Conservation (phyloP, 1,139 yeast species). For the Casaregolazyma suthepensis region DNA sequence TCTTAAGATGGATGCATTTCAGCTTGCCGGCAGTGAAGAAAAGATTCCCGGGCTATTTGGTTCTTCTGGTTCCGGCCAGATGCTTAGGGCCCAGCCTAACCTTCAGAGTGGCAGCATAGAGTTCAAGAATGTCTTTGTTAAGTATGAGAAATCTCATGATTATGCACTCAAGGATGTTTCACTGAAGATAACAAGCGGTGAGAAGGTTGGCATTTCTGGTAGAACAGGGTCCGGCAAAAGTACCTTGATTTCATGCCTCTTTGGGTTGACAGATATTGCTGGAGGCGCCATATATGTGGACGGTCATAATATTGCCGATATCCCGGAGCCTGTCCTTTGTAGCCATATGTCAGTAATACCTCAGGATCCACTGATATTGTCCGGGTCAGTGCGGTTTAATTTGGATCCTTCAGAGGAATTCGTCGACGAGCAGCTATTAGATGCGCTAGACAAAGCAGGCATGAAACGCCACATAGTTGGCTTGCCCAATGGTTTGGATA, state of each 20-base stretch:
- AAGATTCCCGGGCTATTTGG: not conserved
- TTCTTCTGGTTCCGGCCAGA: constrained; percentile 21
- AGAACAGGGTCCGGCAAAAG: constrained; percentile 77
- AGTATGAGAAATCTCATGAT: constrained; percentile 39
- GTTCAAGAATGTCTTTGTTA: constrained; percentile 53
- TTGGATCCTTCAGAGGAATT: constrained; percentile 56
- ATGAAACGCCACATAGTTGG: constrained; percentile 44
- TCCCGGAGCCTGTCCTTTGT: constrained; percentile 53
- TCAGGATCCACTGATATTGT: constrained; percentile 66
- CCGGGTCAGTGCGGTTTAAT: constrained; percentile 57
- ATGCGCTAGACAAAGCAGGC: constrained; percentile 61
- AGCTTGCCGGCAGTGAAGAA: not conserved
- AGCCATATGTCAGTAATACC: constrained; percentile 60
- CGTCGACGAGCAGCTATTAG: constrained; percentile 48
- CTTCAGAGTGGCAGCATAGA: constrained; percentile 51
- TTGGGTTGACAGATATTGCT: constrained; percentile 50
- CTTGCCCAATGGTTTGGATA: constrained; percentile 39
- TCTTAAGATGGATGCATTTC: not conserved
- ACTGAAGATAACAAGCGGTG: constrained; percentile 42
- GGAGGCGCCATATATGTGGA: constrained; percentile 51
- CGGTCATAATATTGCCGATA: constrained; percentile 47
- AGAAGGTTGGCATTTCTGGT: constrained; percentile 67
- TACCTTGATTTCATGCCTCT: constrained; percentile 57
- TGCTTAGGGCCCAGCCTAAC: constrained; percentile 42
- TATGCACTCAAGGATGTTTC: constrained; percentile 52